Conservation (phyloP, 2,329 filamentous ascomycete genomes). For the Fusarium sp. region DNA sequence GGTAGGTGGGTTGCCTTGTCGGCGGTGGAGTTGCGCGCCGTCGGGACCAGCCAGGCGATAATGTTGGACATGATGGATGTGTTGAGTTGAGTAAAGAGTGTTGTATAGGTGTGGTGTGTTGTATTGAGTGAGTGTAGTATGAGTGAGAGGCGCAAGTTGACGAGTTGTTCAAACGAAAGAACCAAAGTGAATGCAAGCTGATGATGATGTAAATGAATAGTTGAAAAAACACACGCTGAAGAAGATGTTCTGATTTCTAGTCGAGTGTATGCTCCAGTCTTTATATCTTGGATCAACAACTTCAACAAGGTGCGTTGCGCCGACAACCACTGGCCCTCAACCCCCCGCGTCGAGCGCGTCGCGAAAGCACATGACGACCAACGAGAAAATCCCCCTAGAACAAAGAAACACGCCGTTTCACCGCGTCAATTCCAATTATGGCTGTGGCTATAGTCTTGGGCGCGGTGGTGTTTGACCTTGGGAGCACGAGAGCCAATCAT, state of each 20-base stretch:
- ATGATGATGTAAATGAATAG: neutral
- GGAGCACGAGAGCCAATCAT: constrained; percentile 31
- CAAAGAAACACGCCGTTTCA: constrained; percentile 32
- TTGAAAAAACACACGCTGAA: constrained; percentile 31
- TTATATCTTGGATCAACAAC: constrained; percentile 34
- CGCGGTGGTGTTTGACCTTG: constrained; percentile 28
- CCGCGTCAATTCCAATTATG: constrained; percentile 6
- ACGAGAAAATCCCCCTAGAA: neutral
- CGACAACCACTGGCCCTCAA: constrained; percentile 36
- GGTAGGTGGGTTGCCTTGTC: constrained; percentile 48
- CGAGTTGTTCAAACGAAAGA: constrained; percentile 42
- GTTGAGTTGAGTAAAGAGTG: neutral
- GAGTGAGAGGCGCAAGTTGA: constrained; percentile 17
- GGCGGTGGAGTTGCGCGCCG: constrained; percentile 48
- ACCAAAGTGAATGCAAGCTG: constrained; percentile 12
- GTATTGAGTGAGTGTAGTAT: constrained; percentile 18
- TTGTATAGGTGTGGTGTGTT: constrained; percentile 10
- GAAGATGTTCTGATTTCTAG: constrained; percentile 15
- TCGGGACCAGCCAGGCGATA: constrained; percentile 56
- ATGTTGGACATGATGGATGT: constrained; percentile 42
- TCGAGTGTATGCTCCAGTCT: neutral
- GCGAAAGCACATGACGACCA: constrained; percentile 18
- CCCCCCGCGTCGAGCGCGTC: constrained; percentile 20
- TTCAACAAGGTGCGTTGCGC: constrained; percentile 22
- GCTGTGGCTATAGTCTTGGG: neutral